Evolutionary conservation across 306 rosid species (phyloP).

Genomic region (Macrotyloma uniflorum): DNA sequence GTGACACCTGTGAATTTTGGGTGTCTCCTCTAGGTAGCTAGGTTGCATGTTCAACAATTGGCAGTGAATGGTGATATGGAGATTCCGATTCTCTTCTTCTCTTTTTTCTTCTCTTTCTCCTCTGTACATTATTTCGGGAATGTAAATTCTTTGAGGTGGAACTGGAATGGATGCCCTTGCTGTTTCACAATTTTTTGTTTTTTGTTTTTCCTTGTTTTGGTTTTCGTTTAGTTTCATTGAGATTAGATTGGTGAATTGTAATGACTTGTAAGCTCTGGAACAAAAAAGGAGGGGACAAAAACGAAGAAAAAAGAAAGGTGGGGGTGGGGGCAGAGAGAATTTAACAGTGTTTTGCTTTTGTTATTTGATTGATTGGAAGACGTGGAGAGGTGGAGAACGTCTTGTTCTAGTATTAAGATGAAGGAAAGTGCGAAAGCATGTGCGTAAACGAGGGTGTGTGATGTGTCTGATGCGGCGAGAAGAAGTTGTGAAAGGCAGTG

Average conservation of each 20-base stretch:
- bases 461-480: conserved; percentile 58
- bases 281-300: not conserved
- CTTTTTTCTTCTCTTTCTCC: not conserved
- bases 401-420: not conserved
- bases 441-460: not conserved
- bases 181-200: conserved; percentile 12
- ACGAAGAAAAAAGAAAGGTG: too few relatives aligned
- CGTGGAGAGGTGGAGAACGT: conserved; percentile 29
- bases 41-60: conserved; percentile 39
- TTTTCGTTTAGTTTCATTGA: not conserved
- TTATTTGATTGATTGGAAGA: not conserved
- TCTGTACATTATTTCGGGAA: conserved; percentile 53
- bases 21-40: not conserved
- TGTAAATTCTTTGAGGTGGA: conserved; percentile 75
- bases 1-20: conserved; percentile 26
- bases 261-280: not conserved
- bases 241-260: not conserved
- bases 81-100: not conserved
- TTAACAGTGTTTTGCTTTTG: not conserved
- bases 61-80: not conserved
- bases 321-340: not conserved
- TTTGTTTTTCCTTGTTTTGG: too few relatives aligned
- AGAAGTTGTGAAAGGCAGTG: conserved; percentile 39
- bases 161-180: conserved; percentile 26
- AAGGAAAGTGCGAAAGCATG: conserved; percentile 37